These are phyloP conservation scores for Colletotrichum spinosum DNA, from an alignment of 2,329 filamentous ascomycete genomes.

Conservation along the genomic window DNA sequence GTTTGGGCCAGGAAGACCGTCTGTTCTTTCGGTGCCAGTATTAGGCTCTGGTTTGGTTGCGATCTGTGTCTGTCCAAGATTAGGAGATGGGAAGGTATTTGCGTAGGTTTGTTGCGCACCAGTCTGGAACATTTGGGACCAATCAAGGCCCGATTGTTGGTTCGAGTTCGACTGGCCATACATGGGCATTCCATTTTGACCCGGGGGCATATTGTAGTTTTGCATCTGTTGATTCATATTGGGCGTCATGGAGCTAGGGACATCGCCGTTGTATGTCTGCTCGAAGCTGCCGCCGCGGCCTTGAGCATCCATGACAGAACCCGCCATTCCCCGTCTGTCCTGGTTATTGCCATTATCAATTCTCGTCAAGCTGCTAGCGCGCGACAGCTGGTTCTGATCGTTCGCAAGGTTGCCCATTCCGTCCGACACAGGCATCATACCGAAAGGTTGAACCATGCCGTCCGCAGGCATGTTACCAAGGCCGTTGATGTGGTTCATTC, in stretches of 20 bases:
- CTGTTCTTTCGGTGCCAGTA: constrained; percentile 61
- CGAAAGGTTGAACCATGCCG: constrained; percentile 68
- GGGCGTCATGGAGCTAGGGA: constrained; percentile 70
- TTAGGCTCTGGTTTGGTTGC: constrained; percentile 76
- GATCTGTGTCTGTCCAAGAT: constrained; percentile 77
- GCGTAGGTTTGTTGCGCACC: constrained; percentile 75
- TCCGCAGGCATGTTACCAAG: constrained; percentile 69
- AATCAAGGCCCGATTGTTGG: constrained; percentile 76
- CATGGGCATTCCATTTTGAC: constrained; percentile 74
- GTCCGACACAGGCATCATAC: constrained; percentile 66
- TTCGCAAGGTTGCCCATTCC: constrained; percentile 70
- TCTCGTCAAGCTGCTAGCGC: constrained; percentile 70
- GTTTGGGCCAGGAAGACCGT: constrained; percentile 56
- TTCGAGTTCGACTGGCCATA: constrained; percentile 70
- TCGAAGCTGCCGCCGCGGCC: constrained; percentile 55
- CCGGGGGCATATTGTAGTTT: constrained; percentile 72
- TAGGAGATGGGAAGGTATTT: constrained; percentile 69
- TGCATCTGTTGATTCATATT: constrained; percentile 73
- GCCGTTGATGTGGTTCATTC: constrained; percentile 70
- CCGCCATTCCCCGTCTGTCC: constrained; percentile 69
- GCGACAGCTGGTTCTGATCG: constrained; percentile 71
- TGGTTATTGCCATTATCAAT: constrained; percentile 66
- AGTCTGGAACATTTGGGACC: constrained; percentile 83
- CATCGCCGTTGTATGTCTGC: constrained; percentile 69
- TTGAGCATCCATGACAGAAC: constrained; percentile 62